Evolutionary conservation across 192 early-diverging fungal genomes (phyloP), one percentile per base, ranked within the genome.

Genomic region (Coemansia interrupta): DNA sequence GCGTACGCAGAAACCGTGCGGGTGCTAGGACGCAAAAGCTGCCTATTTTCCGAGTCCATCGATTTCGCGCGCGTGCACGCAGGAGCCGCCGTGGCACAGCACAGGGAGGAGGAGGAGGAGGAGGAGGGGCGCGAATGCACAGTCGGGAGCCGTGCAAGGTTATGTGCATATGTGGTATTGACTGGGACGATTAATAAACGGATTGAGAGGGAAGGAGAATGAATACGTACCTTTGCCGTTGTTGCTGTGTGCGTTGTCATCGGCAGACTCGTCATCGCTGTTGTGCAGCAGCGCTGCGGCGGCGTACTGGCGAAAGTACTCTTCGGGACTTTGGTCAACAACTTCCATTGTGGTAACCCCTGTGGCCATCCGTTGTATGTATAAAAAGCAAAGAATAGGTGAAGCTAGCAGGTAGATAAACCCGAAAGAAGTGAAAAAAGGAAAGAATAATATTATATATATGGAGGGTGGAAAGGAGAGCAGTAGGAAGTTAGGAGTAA

Each of bases 231-330:
- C 57, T 39, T 59, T 59, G 46, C 22, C 15, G 41, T 40, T 49
- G 57, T 62, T 72, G 52, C 54, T 58, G 60, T 68, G 63, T 7
- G 18, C 7, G 55, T 76, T 63, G 51, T 70, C 48, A 28, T 36
- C 38, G 53, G 22, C 75, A 1, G 54, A 29, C 17, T 39, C 40
- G 51, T 70, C 72, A 11, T 71, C 75, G 56, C 60, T 60, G 56
- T 52, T 68, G 23, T 60, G 75, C 50, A 72, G 47, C 12, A 72
- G 58, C 38, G 64, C 65, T 36, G 32, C 32, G 18, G 67, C 74
- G 19, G 75, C 69, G 45, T 72, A 52, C 41, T 68, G 75, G 59
- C 66, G 66, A 24, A 78, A 78, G 62, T 78, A 78, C 32, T 78
- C 75, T 54, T 78, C 75, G 22, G 68, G 75, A 24, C 65, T 78